Conservation (phyloP, 495 filamentous ascomycete species). For the Tirmania nivea region DNA sequence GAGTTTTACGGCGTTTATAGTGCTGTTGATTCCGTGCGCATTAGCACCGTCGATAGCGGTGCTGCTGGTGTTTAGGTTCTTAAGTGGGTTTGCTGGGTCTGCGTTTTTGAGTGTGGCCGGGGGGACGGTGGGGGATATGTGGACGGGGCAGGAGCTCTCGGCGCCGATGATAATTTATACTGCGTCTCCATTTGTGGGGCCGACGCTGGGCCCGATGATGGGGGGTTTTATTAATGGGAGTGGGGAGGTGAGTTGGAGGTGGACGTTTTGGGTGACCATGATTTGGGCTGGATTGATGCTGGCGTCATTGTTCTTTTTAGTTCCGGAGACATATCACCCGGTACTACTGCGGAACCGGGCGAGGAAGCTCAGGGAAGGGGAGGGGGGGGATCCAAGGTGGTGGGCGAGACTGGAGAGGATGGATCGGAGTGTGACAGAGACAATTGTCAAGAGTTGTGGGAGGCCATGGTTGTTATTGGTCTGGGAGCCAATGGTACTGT, state of each 20-base stretch:
- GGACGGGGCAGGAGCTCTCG: constrained; percentile 47
- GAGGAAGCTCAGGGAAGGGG: constrained; percentile 35
- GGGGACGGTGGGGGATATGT: constrained; percentile 80
- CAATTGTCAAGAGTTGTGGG: constrained; percentile 47
- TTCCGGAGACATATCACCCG: constrained; percentile 75
- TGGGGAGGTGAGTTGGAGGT: constrained; percentile 48
- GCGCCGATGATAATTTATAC: constrained; percentile 65
- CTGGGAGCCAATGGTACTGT: constrained; percentile 69
- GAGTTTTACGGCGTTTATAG: constrained; percentile 56
- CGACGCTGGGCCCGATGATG: constrained; percentile 34
- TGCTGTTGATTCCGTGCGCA: constrained; percentile 77
- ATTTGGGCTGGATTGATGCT: constrained; percentile 56
- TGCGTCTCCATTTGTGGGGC: constrained; percentile 48
- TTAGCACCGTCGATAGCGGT: constrained; percentile 66
- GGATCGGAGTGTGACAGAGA: constrained; percentile 44
- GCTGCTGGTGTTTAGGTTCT: constrained; percentile 62
- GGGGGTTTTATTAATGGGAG: constrained; percentile 63
- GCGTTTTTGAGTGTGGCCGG: constrained; percentile 82
- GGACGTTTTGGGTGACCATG: constrained; percentile 72
- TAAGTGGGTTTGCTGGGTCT: constrained; percentile 64
- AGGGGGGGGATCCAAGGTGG: constrained; percentile 57
- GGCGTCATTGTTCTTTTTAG: constrained; percentile 40
- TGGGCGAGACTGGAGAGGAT: constrained; percentile 63
- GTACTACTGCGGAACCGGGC: constrained; percentile 62
- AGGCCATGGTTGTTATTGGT: constrained; percentile 65